Evolutionary conservation across 495 filamentous ascomycete species (phyloP), one percentile per base, ranked within the genome.

Genomic region (Xylaria intraflava): DNA sequence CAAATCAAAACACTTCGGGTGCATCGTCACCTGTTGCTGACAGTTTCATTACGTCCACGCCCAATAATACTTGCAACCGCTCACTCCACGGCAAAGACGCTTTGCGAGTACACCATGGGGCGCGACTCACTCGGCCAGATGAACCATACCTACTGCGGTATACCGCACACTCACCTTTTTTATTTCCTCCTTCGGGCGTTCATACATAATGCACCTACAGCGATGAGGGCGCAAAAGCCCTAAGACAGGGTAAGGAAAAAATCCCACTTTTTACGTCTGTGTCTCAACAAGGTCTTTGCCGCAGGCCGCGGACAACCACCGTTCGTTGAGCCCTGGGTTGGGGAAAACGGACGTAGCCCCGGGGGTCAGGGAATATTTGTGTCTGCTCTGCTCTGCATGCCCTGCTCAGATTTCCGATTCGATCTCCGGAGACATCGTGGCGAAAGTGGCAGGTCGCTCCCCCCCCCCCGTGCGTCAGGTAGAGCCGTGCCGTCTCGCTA

Each of bases 251-350:
- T n/a, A n/a, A n/a, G n/a, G n/a, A n/a, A n/a, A n/a, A n/a, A n/a
- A n/a, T n/a, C 19, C 26, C 26, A 19, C 26, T 42, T 51, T 14
- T n/a, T n/a, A n/a, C n/a, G n/a, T n/a, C n/a, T n/a, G n/a, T n/a
- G n/a, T n/a, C n/a, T n/a, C n/a, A n/a, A n/a, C n/a, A n/a, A n/a
- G n/a, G n/a, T n/a, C n/a, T n/a, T n/a, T n/a, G n/a, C n/a, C n/a
- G n/a, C n/a, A n/a, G n/a, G n/a, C n/a, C n/a, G n/a, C n/a, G n/a
- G n/a, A n/a, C n/a, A n/a, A n/a, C n/a, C n/a, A n/a, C n/a, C n/a
- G n/a, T n/a, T n/a, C n/a, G n/a, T n/a, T n/a, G n/a, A n/a, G 30
- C 50, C 38, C 50, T 53, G 50, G 50, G 50, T 53, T 53, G 50
- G 50, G 50, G 50, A 45, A 54, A 43, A 12, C 30, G 19, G 31